Base-by-base conservation (phyloP, 2,329 filamentous ascomycete genomes). In the Ophiostoma triangulosporum region DNA sequence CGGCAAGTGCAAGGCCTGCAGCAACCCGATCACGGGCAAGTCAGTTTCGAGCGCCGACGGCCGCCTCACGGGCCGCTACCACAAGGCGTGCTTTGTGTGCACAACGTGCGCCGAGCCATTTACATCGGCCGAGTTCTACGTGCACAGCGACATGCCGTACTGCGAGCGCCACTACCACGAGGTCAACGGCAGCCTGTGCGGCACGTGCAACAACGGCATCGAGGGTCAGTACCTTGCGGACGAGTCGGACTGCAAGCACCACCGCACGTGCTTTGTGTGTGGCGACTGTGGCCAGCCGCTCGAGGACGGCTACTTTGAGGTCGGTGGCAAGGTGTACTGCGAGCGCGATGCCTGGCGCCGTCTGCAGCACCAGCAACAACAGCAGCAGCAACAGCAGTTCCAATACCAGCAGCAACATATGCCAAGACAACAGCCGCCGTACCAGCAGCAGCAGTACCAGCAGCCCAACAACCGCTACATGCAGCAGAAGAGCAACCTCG, bases 21-120 rank as follows among this genome's bases (percentile, higher is more conserved):
- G 78, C 3, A 72, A 84, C 46, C 71, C 76, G 6, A 97, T 98
- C 61, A 78, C 81, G 45, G 91, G 89, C 20, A 97, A 96, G 69
- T 95, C 89, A 1, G 83, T 98, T 55, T 95, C 91, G 32, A 95
- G 89, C 14, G 89, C 89, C 0, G 93, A 96, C 62, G 93, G 93
- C 15, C 83, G 90, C 24, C 73, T 98, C 24, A 95, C 88, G 0
- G 93, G 93, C 9, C 84, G 89, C 58, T 98, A 95, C 67, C 93
- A 98, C 73, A 95, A 94, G 66, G 78, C 84, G 4, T 98, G 91
- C 66, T 97, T 98, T 64, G 86, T 91, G 11, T 98, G 93, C 74
- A 79, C 81, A 4, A 89, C 85, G 1, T 98, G 93, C 70, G 73
- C 74, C 11, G 76, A 82, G 52, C 84, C 89, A 1, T 98, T 97